Conservation (phyloP, 495 filamentous ascomycete genomes). For the Neurospora hispaniola region DNA sequence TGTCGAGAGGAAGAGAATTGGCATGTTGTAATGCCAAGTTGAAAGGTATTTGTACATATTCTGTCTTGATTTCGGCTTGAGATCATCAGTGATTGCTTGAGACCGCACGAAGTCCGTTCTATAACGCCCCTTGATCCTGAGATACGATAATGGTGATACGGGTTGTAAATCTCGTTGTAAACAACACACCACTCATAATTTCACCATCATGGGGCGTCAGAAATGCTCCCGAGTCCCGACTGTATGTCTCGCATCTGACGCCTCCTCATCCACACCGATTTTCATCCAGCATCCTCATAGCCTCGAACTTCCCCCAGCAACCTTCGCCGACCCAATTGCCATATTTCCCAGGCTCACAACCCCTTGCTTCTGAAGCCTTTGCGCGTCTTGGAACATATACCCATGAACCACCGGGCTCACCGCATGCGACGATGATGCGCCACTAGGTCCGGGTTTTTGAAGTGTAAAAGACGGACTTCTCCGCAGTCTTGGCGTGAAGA, state of each 20-base stretch:
- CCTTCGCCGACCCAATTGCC: not conserved
- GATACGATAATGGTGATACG: not conserved
- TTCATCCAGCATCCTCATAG: constrained; percentile 22
- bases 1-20: not conserved
- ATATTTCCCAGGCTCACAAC: not conserved
- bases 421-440: not conserved
- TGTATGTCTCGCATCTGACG: not conserved
- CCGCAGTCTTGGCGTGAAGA: constrained; percentile 46
- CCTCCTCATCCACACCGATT: not conserved
- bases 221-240: not conserved
- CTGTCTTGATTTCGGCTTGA: not conserved
- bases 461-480: constrained; percentile 22
- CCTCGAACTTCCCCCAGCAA: constrained; percentile 15
- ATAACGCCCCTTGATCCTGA: not conserved
- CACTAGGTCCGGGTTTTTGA: constrained; percentile 10
- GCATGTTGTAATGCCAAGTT: not conserved
- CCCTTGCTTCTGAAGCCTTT: constrained; percentile 7
- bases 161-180: not conserved
- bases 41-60: not conserved
- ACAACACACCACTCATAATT: not conserved
- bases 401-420: constrained; percentile 40
- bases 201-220: not conserved
- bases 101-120: not conserved
- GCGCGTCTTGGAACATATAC: constrained; percentile 39
- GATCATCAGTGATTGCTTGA: not conserved